Conservation (phyloP, 305 asterid genomes). For the Plantago rigida region DNA sequence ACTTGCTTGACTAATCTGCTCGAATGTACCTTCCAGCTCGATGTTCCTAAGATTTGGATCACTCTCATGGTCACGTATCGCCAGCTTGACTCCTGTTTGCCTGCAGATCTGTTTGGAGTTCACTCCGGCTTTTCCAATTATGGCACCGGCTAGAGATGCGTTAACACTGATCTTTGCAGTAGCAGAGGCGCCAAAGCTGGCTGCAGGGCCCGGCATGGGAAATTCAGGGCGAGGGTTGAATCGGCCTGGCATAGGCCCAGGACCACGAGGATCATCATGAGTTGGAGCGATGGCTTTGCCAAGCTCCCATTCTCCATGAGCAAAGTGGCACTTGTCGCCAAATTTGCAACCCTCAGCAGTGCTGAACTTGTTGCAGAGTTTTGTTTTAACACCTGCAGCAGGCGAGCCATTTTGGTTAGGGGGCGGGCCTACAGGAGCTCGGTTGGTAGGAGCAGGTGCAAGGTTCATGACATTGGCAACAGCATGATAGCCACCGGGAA, state of each 20-base stretch:
- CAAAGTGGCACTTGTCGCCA: slow-evolving; percentile 75
- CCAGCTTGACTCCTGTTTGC: slow-evolving; percentile 68
- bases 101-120: slow-evolving; percentile 79
- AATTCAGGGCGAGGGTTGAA: slow-evolving; percentile 41
- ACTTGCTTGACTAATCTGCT: slow-evolving; percentile 65
- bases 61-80: slow-evolving; percentile 63
- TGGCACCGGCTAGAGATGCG: slow-evolving; percentile 71
- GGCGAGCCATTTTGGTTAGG: slow-evolving; percentile 45
- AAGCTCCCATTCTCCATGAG: slow-evolving; percentile 95
- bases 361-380: slow-evolving; percentile 63
- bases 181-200: slow-evolving; percentile 62
- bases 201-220: slow-evolving; percentile 45
- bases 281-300: slow-evolving; percentile 46
- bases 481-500: slow-evolving; percentile 76
- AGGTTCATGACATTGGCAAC: slow-evolving; percentile 84
- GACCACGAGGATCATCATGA: slow-evolving; percentile 48
- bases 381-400: slow-evolving; percentile 44
- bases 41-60: slow-evolving; percentile 65
- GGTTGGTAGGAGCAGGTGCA: slow-evolving; percentile 45
- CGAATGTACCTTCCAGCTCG: slow-evolving; percentile 78
- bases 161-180: slow-evolving; percentile 71
- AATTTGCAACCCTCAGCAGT: slow-evolving; percentile 84
- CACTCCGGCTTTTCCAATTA: slow-evolving; percentile 81
- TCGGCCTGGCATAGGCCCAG: slow-evolving; percentile 41
- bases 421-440: slow-evolving; percentile 34